phyloP scores from a whole-genome alignment of 805 yeast genomes.

The Priceomyces castillae region DNA sequence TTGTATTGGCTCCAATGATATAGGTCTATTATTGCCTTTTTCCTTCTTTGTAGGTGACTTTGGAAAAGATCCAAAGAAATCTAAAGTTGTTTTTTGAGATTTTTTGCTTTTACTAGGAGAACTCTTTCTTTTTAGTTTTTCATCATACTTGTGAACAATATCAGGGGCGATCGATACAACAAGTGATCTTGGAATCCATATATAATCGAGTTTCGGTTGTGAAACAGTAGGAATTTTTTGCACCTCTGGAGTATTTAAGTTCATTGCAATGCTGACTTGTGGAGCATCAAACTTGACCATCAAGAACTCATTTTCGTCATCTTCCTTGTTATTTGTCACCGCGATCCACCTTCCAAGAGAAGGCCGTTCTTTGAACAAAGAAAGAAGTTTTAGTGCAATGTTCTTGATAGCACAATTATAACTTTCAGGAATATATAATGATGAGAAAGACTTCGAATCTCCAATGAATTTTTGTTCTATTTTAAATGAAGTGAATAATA shows the following conservation, averaged over 20 bases:
- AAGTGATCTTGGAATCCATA: slow-evolving; percentile 21
- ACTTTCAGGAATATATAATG: slow-evolving; percentile 7
- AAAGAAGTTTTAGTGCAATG: slow-evolving; percentile 13
- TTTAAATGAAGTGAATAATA: not conserved
- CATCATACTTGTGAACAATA: slow-evolving; percentile 13
- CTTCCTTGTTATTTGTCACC: slow-evolving; percentile 13
- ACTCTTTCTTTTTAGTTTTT: slow-evolving; percentile 7
- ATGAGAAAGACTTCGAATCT: not conserved
- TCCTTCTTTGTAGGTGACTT: slow-evolving; percentile 10
- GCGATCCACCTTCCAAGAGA: not conserved
- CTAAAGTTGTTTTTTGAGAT: slow-evolving; percentile 28
- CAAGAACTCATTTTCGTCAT: slow-evolving; percentile 13
- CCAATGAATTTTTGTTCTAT: not conserved
- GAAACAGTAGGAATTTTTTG: not conserved
- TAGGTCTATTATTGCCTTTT: not conserved
- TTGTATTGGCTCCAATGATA: not conserved
- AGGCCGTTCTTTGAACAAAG: not conserved
- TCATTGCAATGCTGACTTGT: slow-evolving; percentile 4
- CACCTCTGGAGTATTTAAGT: not conserved
- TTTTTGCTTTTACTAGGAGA: slow-evolving; percentile 16
- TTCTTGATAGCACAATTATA: slow-evolving; percentile 10
- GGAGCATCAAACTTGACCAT: slow-evolving; percentile 19
- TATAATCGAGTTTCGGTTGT: slow-evolving; percentile 7
- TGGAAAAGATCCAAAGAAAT: slow-evolving; percentile 11
- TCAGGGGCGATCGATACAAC: slow-evolving; percentile 14